Evolutionary conservation across 352 stramenopile species (phyloP), one percentile per base, ranked within the genome.

Genomic region (Phytophthora fragariae): DNA sequence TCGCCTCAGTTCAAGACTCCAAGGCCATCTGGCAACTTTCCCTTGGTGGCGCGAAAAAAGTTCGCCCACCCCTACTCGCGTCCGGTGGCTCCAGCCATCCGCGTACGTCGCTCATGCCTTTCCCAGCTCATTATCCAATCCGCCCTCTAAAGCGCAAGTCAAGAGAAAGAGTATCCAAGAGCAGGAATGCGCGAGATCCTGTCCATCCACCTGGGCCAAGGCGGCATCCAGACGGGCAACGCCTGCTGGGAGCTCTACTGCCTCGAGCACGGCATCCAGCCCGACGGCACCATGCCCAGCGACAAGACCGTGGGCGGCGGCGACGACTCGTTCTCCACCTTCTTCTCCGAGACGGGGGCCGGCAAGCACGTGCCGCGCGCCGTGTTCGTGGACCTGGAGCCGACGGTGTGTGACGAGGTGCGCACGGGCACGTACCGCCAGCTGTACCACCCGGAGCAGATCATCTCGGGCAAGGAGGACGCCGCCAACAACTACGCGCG

Each of bases 401-500:
- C 98, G 8, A 98, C 85, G 17, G 97, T 99, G 27, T 98, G 96
- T 76, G 97, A 99, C 73, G 96, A 99, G 87, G 93, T 99, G 47
- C 94, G 97, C 74, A 93, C 87, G 54, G 97, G 97, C 68, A 96
- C 94, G 12, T 99, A 99, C 89, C 83, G 93, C 66, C 92, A 99
- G 76, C 80, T 99, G 24, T 99, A 99, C 85, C 97, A 99, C 79
- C 97, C 97, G 7, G 97, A 99, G 75, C 96, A 99, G 81, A 98
- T 99, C 80, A 99, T 99, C 79, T 98, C 90, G 62, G 98, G 97
- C 82, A 99, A 99, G 86, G 97, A 99, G 77, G 95, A 98, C 78
- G 96, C 95, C 1, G 90, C 88, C 31, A 97, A 97, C 85, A 97
- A 93, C 79, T 92, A 90, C 53, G 96, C 96, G 60, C 94, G 94